Percentiles rank a stretch among this genome's conserved stretches.
These are phyloP conservation scores for Mycena rebaudengoi DNA, from an alignment of 768 basidiomycete genomes.

Conservation along the genomic window DNA sequence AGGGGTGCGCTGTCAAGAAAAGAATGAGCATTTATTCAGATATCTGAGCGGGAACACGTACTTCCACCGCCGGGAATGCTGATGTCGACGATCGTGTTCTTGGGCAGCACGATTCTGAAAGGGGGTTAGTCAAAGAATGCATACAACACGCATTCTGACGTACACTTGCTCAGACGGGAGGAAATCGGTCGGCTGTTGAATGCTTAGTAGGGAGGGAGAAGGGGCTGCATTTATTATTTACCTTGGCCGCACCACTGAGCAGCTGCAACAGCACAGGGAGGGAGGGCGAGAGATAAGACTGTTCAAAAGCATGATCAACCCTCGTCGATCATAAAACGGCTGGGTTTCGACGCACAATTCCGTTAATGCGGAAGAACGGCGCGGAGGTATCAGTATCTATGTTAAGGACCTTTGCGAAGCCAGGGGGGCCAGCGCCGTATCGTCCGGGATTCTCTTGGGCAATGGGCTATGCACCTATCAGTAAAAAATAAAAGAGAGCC, in stretches of 20 bases:
- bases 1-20: constrained; percentile 30
- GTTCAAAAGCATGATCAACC: neutral
- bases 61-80: constrained; percentile 15
- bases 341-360: constrained; percentile 26
- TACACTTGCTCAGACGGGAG: constrained; percentile 5
- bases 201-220: neutral
- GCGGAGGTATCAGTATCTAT: constrained; percentile 23
- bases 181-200: neutral
- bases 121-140: neutral
- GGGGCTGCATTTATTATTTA: neutral
- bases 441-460: constrained; percentile 22
- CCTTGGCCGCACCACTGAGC: constrained; percentile 12
- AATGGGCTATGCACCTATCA: too few species aligned
- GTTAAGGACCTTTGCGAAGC: constrained; percentile 15
- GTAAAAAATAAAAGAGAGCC: too few species aligned
- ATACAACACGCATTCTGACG: neutral
- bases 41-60: neutral
- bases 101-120: neutral
- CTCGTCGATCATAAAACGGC: neutral
- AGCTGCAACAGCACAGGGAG: constrained; percentile 9
- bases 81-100: constrained; percentile 17
- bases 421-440: constrained; percentile 19
- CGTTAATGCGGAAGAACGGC: constrained; percentile 28
- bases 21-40: neutral
- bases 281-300: constrained; percentile 9